These are phyloP conservation scores for Panicum miliaceum DNA, from an alignment of 176 grass and related monocot species.

Conservation along the genomic window DNA sequence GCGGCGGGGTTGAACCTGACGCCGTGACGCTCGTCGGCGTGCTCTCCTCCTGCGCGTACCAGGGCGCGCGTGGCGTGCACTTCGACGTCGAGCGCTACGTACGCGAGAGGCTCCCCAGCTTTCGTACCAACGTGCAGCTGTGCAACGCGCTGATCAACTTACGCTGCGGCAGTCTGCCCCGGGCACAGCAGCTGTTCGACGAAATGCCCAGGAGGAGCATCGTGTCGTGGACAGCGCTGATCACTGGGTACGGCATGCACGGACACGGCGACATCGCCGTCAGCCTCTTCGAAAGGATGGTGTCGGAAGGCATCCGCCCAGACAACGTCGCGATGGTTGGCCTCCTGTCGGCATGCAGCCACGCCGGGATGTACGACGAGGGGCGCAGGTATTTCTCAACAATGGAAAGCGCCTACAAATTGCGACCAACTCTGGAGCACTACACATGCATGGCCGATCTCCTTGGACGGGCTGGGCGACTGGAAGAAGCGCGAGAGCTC, in stretches of 20 bases:
- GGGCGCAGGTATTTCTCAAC: constrained; percentile 59
- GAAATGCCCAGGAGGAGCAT: constrained; percentile 60
- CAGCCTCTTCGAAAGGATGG: constrained; percentile 61
- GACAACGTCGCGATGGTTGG: constrained; percentile 60
- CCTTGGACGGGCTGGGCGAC: constrained; percentile 58
- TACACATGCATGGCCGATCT: constrained; percentile 81
- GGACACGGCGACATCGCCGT: constrained; percentile 52
- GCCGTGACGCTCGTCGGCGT: constrained; percentile 60
- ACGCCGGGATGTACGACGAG: constrained; percentile 59
- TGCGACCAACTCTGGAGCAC: constrained; percentile 51
- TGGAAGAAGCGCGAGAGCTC: constrained; percentile 59
- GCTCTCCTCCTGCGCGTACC: constrained; percentile 65
- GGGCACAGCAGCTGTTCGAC: constrained; percentile 60
- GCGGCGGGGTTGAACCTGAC: constrained; percentile 49
- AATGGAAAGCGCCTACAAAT: constrained; percentile 45
- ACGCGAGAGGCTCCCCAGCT: constrained; percentile 24
- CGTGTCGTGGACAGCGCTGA: constrained; percentile 71
- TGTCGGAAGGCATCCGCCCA: constrained; percentile 42
- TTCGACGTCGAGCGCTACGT: constrained; percentile 44
- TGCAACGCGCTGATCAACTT: constrained; percentile 76
- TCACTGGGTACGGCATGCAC: constrained; percentile 70
- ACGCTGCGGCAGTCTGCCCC: constrained; percentile 45
- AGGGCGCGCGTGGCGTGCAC: constrained; percentile 52
- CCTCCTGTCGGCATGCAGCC: constrained; percentile 70
- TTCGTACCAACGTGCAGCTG: constrained; percentile 53